Base-by-base conservation (phyloP, 768 basidiomycete species). In the Termitomyces sp. region DNA sequence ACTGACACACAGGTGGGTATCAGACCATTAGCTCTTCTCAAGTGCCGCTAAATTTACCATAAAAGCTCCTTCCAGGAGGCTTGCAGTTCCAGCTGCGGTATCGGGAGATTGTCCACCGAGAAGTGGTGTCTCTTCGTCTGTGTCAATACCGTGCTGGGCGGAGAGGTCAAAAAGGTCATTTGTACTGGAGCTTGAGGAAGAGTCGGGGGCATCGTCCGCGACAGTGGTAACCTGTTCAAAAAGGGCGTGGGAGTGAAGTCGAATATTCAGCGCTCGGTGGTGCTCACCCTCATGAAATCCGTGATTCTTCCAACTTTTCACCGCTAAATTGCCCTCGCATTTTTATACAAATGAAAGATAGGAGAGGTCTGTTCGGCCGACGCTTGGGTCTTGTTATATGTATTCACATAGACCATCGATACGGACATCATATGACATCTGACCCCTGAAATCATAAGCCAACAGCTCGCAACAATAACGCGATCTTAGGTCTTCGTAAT, bases 21-120 rank as follows among this genome's bases (percentile, higher is more conserved):
- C 14, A 15, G 12, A 5, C 51, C 47, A 34, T 60, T 29, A 7
- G 15, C 45, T 15, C 65, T 56, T 0, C 25, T 31, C 9, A 20
- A 7, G 1, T 34, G 36, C 34, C 29, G 40, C 25, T 9, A 48
- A 17, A 71, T 83, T 49, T 68, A 92, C 94, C 95, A 98, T 98
- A 55, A 98, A 77, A 12, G 95, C 86, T n/a, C 96, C 96, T 74
- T 98, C 92, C 1, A 88, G 84, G 14, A 95, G 89, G 2, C 89
- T 92, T 5, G 96, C 96, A 63, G 92, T 94, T 6, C 96, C 96
- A 48, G 83, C 86, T 4, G 83, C 77, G n/a, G 40, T 31, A 6
- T 29, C 17, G 9, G 74, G 68, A 10, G 72, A 70, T 46, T 17
- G 52, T 32, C 72, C 63, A 47, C 64, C 74, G 32, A 92, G 72